A percentile compares a stretch with the other conserved stretches of the same genome.
phyloP scores from a whole-genome alignment of 495 filamentous ascomycete genomes.

The Daldinia bambusicola region DNA sequence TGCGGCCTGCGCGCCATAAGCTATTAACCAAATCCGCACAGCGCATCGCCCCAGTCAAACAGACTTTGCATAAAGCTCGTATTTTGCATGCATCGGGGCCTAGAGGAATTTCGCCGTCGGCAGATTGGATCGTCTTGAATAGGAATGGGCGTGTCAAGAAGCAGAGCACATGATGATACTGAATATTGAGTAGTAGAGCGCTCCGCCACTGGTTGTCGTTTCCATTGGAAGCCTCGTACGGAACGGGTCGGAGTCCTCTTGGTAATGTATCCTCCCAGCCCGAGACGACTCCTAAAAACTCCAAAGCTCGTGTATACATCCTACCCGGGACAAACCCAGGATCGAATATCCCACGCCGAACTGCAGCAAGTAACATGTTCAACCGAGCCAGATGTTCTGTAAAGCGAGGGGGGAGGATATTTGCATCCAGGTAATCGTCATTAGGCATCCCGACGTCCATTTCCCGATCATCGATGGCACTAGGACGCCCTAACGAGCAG shows the following conservation, averaged over 20 bases:
- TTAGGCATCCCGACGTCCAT: constrained; percentile 53
- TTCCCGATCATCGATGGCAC: constrained; percentile 56
- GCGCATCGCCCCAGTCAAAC: constrained; percentile 40
- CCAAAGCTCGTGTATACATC: constrained; percentile 39
- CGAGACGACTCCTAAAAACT: constrained; percentile 51
- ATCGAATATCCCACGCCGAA: constrained; percentile 35
- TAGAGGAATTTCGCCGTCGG: background rate
- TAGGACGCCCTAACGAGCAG: constrained; percentile 59
- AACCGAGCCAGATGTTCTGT: constrained; percentile 41
- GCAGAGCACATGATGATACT: constrained; percentile 46
- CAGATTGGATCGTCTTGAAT: constrained; percentile 34
- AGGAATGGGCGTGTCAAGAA: constrained; percentile 50
- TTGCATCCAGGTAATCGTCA: constrained; percentile 46
- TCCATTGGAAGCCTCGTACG: constrained; percentile 14
- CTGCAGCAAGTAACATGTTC: constrained; percentile 34
- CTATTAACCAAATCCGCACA: constrained; percentile 20
- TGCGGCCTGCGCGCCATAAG: constrained; percentile 28
- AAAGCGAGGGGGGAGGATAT: constrained; percentile 42
- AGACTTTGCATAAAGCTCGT: constrained; percentile 29
- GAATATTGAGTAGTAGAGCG: constrained; percentile 47
- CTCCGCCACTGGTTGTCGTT: constrained; percentile 45
- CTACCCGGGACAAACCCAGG: constrained; percentile 31
- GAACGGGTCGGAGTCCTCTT: constrained; percentile 41
- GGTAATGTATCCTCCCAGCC: constrained; percentile 54
- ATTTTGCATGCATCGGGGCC: constrained; percentile 28